Base-by-base conservation (phyloP, 768 basidiomycete species). In the Leccinum barrowsii region DNA sequence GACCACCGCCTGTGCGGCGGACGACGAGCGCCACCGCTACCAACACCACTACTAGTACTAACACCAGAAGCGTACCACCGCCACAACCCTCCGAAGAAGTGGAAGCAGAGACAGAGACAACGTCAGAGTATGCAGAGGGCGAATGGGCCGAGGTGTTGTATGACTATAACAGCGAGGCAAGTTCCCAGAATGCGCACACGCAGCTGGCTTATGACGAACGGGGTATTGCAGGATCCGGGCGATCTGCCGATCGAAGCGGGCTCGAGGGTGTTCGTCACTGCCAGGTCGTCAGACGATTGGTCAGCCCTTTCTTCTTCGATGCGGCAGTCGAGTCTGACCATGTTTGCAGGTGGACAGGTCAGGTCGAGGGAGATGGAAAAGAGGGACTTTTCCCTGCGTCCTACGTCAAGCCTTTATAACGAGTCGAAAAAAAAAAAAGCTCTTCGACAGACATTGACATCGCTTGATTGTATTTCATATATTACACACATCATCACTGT, bases 91-190 rank as follows among this genome's bases (percentile, higher is more conserved):
- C 46, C 10, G 76, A 76, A 61, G 76, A 77, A 48, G 77, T 73
- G 52, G 37, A 40, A 0, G 5, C 32, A 37, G 35, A 15, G 15
- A 5, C 13, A 35, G 35, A 37, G 35, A 3, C 15, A 37, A 15
- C 10, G 32, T 11, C 32, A 34, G 34, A n/a, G 17, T 40, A 40
- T n/a, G 65, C 65, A 8, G 65, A 73, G 35, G 89, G 87, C 4
- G 86, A 89, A 60, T 92, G 90, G 90, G 89, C 83, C 15, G 85
- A 91, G 64, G 90, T 77, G 5, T 63, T 90, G 70, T 92, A 92
- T 66, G 89, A 89, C 59, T 92, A 89, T 74, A 74, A 74, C 46
- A 85, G 89, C 52, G 75, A 76, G 64, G 90, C 90, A 63, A 44
- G 35, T 30, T 0, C 0, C 32, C 12, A 32, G 5, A 32, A 12